These are phyloP conservation scores for Effrenium voratum DNA, from an alignment of 73 alveolate genomes.

Conservation along the genomic window DNA sequence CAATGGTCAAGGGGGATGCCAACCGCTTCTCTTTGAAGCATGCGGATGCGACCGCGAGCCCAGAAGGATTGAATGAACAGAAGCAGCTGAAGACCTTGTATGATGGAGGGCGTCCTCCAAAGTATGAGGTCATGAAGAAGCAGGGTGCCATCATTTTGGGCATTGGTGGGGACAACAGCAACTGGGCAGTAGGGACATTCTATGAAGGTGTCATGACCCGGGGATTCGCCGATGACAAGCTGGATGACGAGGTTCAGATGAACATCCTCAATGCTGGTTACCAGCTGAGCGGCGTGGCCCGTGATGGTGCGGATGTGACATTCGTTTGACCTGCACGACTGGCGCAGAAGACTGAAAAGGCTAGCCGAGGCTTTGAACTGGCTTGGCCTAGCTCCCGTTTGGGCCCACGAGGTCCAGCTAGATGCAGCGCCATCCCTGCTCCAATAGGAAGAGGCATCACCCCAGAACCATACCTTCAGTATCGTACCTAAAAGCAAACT, in stretches of 20 bases:
- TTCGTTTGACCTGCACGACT: too few relatives aligned
- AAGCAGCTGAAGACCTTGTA: neutral
- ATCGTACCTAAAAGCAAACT: too few relatives aligned
- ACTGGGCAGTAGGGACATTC: slow-evolving; percentile 33
- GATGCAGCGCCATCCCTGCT: too few relatives aligned
- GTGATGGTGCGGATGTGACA: neutral
- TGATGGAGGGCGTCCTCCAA: slow-evolving; percentile 14
- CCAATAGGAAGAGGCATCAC: too few relatives aligned
- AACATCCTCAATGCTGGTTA: slow-evolving; percentile 2
- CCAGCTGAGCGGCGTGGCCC: neutral
- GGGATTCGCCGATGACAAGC: neutral
- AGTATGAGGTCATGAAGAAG: slow-evolving; percentile 38
- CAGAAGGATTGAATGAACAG: neutral
- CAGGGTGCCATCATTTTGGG: slow-evolving; percentile 39
- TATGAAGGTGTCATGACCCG: slow-evolving; percentile 26
- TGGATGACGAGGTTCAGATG: neutral
- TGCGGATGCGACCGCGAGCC: slow-evolving; percentile 10
- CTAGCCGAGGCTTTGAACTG: too few relatives aligned
- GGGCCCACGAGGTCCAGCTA: too few relatives aligned
- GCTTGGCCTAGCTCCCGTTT: too few relatives aligned
- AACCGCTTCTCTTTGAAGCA: slow-evolving; percentile 26
- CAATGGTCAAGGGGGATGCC: slow-evolving; percentile 11
- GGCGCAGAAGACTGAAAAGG: too few relatives aligned
- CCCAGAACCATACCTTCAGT: too few relatives aligned
- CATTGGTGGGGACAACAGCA: slow-evolving; percentile 35